Evolutionary conservation across 1,284 basidiomycete genomes (phyloP), one percentile per base, ranked within the genome.

Genomic region (Wolfiporia cocos): DNA sequence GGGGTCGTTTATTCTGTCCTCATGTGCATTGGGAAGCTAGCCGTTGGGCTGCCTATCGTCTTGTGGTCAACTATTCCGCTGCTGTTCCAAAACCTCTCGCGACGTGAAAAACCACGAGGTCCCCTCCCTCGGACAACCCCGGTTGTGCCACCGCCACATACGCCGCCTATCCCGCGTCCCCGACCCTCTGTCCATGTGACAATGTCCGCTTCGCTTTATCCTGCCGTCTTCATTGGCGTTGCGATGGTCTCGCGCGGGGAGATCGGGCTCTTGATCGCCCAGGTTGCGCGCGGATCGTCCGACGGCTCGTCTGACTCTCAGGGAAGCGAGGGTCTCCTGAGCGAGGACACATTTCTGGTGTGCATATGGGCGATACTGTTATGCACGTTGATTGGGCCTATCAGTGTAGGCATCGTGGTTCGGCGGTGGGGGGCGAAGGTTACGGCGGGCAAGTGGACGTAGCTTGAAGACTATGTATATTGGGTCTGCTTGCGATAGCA

Each of bases 221-320:
- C 56, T 5, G 51, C 56, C 1, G 38, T 41, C 3, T 57, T 60
- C 48, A 54, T 59, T 19, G 56, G 73, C 4, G 45, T 65, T 6
- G 69, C 71, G 0, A 71, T 76, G 59, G 66, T 75, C 34, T 68
- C 73, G 1, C 62, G 75, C 3, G 75, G 76, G 3, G 74, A 76
- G 52, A 75, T 76, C 26, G 74, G 73, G 0, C 62, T 74, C 17
- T 55, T 72, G 39, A 68, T 61, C 47, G 62, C 64, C 4, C 50
- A 60, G 15, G 47, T 61, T 19, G 63, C 59, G 1, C 47, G 52
- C 4, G 42, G 36, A 4, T 18, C 26, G 2, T 15, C 28, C n/a
- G 18, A 7, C 10, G 38, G 43, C 3, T 43, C 41, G 15, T 5
- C 34, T 10, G 23, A 46, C 3, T 37, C 48, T 6, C 30, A n/a